A percentile compares a stretch with the other conserved stretches of the same genome.
Conservation (phyloP, 169 alveolate genomes). For the Plasmodium sp. region DNA sequence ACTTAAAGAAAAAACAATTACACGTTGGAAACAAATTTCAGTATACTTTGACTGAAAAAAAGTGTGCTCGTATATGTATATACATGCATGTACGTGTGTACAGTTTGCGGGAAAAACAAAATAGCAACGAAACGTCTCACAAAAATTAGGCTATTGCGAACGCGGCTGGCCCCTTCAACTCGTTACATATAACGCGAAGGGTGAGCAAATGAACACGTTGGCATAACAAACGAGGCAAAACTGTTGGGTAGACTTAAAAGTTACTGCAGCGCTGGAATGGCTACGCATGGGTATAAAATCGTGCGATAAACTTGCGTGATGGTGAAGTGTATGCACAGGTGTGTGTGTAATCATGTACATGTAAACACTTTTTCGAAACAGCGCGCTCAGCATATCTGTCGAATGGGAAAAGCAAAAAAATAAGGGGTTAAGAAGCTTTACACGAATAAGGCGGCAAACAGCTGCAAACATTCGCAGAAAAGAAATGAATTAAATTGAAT, state of each 20-base stretch:
- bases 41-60: background rate
- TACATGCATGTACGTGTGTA: constrained; percentile 1
- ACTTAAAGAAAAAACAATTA: background rate
- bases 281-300: background rate
- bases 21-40: background rate
- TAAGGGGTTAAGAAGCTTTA: background rate
- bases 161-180: background rate
- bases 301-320: background rate
- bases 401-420: background rate
- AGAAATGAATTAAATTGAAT: background rate
- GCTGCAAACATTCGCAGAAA: background rate
- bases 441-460: background rate
- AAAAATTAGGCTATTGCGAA: background rate
- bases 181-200: background rate
- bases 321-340: background rate
- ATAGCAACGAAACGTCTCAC: background rate
- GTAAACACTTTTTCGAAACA: background rate
- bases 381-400: background rate
- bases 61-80: background rate
- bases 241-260: background rate
- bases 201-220: background rate
- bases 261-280: background rate
- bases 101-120: background rate
- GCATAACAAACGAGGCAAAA: background rate
- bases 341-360: background rate